Conservation (phyloP, 2,329 filamentous ascomycete species). For the Juglanconis oblonga region DNA sequence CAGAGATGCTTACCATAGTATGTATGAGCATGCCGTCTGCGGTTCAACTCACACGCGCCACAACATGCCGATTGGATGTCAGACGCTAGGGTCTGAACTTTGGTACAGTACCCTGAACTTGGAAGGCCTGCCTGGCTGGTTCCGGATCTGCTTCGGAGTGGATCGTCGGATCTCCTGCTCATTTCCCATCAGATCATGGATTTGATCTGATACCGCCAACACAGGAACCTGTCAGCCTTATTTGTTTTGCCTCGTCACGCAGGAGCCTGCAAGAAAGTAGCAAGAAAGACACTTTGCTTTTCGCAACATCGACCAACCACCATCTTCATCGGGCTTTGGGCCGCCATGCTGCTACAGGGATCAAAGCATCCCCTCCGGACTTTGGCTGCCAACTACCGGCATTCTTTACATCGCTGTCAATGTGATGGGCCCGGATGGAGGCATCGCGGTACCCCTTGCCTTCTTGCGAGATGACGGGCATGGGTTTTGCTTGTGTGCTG, state of each 20-base stretch:
- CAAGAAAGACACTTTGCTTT: neutral
- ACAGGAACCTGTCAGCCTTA: neutral
- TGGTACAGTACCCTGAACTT: too few species aligned
- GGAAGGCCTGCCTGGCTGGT: neutral
- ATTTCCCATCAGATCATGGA: constrained; percentile 7
- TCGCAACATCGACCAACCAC: neutral
- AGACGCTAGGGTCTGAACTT: too few species aligned
- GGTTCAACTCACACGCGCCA: neutral
- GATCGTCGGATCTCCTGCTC: constrained; percentile 9
- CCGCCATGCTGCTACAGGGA: neutral
- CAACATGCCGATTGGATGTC: neutral
- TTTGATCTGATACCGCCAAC: neutral
- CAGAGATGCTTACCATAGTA: neutral
- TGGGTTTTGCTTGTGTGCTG: constrained; percentile 3
- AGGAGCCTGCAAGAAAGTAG: neutral
- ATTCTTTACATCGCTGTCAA: neutral
- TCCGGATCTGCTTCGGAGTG: constrained; percentile 9
- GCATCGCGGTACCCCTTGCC: constrained; percentile 2
- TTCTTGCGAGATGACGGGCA: neutral
- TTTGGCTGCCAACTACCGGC: constrained; percentile 2
- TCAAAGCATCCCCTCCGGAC: neutral
- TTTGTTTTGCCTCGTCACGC: neutral
- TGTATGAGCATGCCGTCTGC: neutral
- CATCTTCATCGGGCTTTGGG: too few species aligned
- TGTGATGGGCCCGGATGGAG: constrained; percentile 3